Conservation (phyloP, 2,329 filamentous ascomycete species). For the Fusarium sp. region DNA sequence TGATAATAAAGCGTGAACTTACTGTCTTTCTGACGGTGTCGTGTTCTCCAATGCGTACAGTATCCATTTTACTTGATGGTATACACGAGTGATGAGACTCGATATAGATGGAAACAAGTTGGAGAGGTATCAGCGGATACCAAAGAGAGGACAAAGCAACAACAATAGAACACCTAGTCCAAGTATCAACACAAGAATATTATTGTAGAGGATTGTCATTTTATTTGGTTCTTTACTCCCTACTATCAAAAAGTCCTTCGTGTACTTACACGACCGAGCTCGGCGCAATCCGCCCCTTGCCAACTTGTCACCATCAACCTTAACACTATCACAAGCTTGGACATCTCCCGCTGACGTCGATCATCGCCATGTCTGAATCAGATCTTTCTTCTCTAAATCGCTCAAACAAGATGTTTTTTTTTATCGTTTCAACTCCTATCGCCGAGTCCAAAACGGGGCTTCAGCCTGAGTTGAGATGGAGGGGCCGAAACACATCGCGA, state of each 20-base stretch:
- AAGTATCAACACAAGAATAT: neutral
- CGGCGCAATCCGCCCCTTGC: neutral
- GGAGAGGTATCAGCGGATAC: neutral
- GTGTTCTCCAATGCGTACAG: neutral
- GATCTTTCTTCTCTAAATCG: neutral
- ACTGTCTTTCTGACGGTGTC: slow-evolving; percentile 1
- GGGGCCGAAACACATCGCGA: slow-evolving; percentile 9
- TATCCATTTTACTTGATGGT: slow-evolving; percentile 7
- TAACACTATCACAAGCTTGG: slow-evolving; percentile 10
- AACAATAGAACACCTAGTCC: neutral
- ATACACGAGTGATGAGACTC: neutral
- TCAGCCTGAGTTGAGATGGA: slow-evolving; percentile 3
- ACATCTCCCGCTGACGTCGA: slow-evolving; percentile 12
- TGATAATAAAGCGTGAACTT: neutral
- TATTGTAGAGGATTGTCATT: neutral
- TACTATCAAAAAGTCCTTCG: neutral
- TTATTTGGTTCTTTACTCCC: neutral
- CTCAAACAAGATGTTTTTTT: neutral
- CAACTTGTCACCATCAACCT: slow-evolving; percentile 5
- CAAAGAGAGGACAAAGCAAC: neutral
- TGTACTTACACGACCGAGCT: neutral
- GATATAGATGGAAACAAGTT: neutral
- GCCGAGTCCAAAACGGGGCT: neutral
- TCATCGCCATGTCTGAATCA: neutral
- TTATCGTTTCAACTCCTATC: neutral